Base-by-base conservation (phyloP, 768 basidiomycete species). In the Mrakia gelida region DNA sequence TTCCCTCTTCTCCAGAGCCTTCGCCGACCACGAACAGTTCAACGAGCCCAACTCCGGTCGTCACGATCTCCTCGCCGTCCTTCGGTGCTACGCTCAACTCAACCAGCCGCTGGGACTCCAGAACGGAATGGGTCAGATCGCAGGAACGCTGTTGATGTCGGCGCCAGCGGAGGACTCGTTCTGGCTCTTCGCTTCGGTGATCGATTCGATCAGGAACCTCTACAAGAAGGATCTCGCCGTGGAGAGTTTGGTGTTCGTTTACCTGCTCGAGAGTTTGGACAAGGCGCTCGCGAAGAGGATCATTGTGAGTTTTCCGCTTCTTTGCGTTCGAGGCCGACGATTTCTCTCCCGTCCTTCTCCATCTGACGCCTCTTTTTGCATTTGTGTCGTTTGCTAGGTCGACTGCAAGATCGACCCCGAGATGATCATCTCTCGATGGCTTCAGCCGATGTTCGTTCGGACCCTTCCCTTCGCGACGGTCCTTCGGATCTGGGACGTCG, bases 381-480 rank as follows among this genome's bases (percentile, higher is more conserved):
- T 63, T 4, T 52, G 38, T 34, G 4, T 61, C 21, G 15, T 32
- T 32, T 16, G 32, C 30, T 38, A 78, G 77, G 67, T 75, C 34
- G 78, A 75, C 45, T 71, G 74, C 65, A 32, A 71, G 38, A 52
- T 79, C 23, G 62, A 75, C 38, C 67, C 71, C 49, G 68, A 70
- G 43, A 65, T 30, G 43, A 38, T 79, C n/a, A 59, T 79, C 26
- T n/a, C 59, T 15, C n/a, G 26, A 18, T 79, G 78, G 78, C 49
- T 79, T 6, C 68, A 75, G 11, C 74, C 74, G 9, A 75, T 79
- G 78, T 79, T 79, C 45, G 74, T 79, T 28, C 68, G 78, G 34
- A 41, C 71, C 41, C 71, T 79, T 5, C 78, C 78, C 28, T 79
- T 67, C 52, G 49, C 41, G 18, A 75, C 63, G 15, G 45, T 79